Base-by-base conservation (phyloP, 23 red algal species). In the Gracilaria caudata region DNA sequence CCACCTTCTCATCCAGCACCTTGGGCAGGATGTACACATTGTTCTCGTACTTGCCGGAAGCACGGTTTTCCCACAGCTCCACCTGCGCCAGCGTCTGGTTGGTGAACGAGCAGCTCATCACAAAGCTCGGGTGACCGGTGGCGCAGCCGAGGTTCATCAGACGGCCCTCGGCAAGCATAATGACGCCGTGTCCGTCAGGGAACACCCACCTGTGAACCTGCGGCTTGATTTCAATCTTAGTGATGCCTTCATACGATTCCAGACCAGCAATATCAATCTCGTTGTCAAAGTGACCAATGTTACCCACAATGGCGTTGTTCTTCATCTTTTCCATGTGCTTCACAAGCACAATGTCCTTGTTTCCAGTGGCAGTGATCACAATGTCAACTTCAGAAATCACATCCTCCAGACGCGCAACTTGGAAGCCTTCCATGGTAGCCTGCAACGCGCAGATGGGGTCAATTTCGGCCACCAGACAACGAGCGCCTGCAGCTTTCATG, bases 211-310 rank as follows among this genome's bases (percentile, higher is more conserved):
- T 89, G 73, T 95, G 89, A 46, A 98, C 96, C 84, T 98, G 96
- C 43, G 96, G 96, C 87, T 98, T 98, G 82, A 98, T 93, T 40
- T 94, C 90, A 2, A 92, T 58, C 65, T 81, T 90, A n/a, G 81
- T 60, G 78, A 98, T 98, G 54, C 89, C 92, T 16, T 90, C 64
- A 51, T 89, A 86, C 6, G 71, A 41, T 26, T 94, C 92, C 5
- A 98, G 83, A 7, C 96, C 96, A 21, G 86, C 87, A 79, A 94
- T 94, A 54, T 98, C 96, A 40, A 98, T 98, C 84, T 98, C 96
- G 47, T 98, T 98, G 74, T 98, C 96, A 89, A 98, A 98, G 71
- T 98, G 96, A 29, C 96, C 96, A 94, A 98, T 98, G 77, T 98
- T 98, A 43, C 96, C 92, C 34, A 98, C 92, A 30, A 98, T 95